Evolutionary conservation across 2,329 filamentous ascomycete species (phyloP).

Genomic region (Cercospora sp.): DNA sequence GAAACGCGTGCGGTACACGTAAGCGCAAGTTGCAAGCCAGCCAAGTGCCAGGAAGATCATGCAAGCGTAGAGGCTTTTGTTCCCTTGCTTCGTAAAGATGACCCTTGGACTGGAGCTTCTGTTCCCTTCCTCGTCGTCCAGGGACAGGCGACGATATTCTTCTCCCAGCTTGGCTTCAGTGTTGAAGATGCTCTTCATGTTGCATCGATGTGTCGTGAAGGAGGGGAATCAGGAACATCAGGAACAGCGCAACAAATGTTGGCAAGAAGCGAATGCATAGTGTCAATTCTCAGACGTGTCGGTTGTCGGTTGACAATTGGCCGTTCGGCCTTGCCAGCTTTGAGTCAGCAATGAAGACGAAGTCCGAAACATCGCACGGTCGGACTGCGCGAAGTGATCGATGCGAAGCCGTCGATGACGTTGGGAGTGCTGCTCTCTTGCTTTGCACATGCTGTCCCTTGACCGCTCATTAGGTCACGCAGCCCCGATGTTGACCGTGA

Average conservation of each 20-base stretch:
- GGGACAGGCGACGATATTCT: background rate
- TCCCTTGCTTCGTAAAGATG: background rate
- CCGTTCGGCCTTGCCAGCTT: background rate
- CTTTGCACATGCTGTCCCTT: background rate
- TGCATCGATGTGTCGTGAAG: background rate
- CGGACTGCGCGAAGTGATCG: background rate
- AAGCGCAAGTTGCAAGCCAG: background rate
- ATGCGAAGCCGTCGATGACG: background rate
- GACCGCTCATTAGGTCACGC: background rate
- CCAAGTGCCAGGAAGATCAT: background rate
- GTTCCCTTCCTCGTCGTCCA: background rate
- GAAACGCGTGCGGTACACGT: background rate
- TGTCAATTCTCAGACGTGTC: background rate
- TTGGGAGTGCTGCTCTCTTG: background rate
- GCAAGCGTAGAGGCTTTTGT: background rate
- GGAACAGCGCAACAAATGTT: background rate
- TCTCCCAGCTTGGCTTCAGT: background rate
- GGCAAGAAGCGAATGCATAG: background rate
- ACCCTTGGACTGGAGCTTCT: background rate
- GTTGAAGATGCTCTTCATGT: background rate
- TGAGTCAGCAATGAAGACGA: background rate
- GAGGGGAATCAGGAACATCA: background rate
- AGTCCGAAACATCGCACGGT: background rate
- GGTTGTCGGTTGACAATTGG: background rate
- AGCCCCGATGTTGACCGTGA: background rate